These are phyloP conservation scores for Neostapfia colusana DNA, from an alignment of 176 grass and related monocot genomes.

Conservation along the genomic window DNA sequence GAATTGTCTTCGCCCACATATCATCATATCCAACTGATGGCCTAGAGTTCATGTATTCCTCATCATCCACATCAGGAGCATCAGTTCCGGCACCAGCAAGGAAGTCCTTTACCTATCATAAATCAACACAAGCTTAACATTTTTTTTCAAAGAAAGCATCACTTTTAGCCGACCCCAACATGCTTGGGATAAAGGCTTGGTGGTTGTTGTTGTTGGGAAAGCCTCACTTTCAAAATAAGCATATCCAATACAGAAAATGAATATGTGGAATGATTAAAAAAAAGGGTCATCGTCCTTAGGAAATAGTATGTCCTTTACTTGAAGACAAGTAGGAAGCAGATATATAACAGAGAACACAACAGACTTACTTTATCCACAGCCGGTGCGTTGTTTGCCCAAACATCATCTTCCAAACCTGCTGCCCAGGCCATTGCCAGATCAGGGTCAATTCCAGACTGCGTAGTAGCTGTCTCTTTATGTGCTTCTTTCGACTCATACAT, in stretches of 20 bases:
- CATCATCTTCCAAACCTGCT: conserved; percentile 90
- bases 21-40: conserved; percentile 95
- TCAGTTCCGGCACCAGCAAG: conserved; percentile 98
- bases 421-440: conserved; percentile 99
- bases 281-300: conserved; percentile 6
- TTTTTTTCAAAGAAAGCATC: neutral
- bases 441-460: conserved; percentile 76
- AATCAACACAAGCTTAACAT: conserved; percentile 19
- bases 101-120: conserved; percentile 91
- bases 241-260: conserved; percentile 18
- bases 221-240: conserved; percentile 11
- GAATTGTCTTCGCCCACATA: conserved; percentile 99
- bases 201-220: too few relatives aligned
- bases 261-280: conserved; percentile 23
- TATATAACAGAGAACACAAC: conserved; percentile 19
- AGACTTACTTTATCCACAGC: conserved; percentile 88
- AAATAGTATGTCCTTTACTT: neutral
- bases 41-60: conserved; percentile 88
- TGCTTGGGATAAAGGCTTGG: too few relatives aligned
- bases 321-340: conserved; percentile 21
- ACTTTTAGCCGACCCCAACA: too few relatives aligned
- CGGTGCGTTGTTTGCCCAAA: conserved; percentile 79
- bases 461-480: conserved; percentile 58
- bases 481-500: conserved; percentile 84
- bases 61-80: conserved; percentile 98